Conservation (phyloP, 1,139 yeast species). For the Debaryomyces sp. region DNA sequence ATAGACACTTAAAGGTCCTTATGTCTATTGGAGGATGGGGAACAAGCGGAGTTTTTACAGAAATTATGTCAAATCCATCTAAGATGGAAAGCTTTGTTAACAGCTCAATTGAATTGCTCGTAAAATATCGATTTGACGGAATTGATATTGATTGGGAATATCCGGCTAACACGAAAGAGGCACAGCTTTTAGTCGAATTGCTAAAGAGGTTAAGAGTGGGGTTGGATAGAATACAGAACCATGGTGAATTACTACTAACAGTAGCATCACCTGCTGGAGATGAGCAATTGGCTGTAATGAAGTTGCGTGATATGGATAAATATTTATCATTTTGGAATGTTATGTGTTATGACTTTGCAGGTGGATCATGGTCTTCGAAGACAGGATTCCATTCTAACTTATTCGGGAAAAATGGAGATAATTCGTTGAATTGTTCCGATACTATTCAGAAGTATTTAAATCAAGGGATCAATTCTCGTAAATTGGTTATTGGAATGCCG, state of each 20-base stretch:
- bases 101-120: conserved; percentile 51
- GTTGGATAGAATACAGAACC: conserved; percentile 31
- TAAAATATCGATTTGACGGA: conserved; percentile 76
- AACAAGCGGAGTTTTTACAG: conserved; percentile 53
- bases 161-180: conserved; percentile 56
- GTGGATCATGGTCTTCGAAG: conserved; percentile 64
- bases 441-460: conserved; percentile 49
- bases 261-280: conserved; percentile 77
- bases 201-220: conserved; percentile 43
- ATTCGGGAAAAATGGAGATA: conserved; percentile 45
- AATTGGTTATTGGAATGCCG: conserved; percentile 86
- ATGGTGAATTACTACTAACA: conserved; percentile 47
- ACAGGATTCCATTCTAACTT: conserved; percentile 76
- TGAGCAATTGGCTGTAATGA: conserved; percentile 44
- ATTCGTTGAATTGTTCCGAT: conserved; percentile 48
- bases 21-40: conserved; percentile 94
- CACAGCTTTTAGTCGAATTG: conserved; percentile 46
- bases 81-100: conserved; percentile 52
- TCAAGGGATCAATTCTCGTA: conserved; percentile 47
- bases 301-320: conserved; percentile 55
- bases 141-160: conserved; percentile 96
- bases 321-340: conserved; percentile 74
- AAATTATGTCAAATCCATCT: conserved; percentile 38
- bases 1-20: conserved; percentile 57
- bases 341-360: conserved; percentile 89